Evolutionary conservation across 176 grass and related monocot genomes (phyloP).

Genomic region (Musa beccarii): DNA sequence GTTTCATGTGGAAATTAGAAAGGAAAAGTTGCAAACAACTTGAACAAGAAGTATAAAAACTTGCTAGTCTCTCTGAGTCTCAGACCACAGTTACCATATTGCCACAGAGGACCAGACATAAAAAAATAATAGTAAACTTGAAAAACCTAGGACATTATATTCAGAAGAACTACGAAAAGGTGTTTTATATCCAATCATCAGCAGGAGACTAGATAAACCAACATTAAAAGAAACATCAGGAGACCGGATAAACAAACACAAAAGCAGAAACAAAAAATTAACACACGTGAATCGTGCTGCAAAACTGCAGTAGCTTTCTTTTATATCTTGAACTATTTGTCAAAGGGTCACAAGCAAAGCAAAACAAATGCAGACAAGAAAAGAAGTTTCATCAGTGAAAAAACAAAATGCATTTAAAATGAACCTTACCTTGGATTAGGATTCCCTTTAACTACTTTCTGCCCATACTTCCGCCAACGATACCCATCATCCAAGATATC

Average conservation of each 20-base stretch:
- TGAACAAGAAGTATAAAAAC: too few relatives aligned
- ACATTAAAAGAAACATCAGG: not conserved
- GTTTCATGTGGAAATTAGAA: too few relatives aligned
- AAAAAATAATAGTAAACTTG: too few relatives aligned
- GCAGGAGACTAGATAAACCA: not conserved
- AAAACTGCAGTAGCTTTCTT: not conserved
- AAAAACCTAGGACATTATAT: too few relatives aligned
- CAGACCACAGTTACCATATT: too few relatives aligned
- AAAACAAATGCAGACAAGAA: not conserved
- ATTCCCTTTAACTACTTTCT: constrained; percentile 99
- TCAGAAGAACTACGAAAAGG: not conserved
- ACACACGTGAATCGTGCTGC: not conserved
- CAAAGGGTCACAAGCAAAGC: not conserved
- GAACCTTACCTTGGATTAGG: constrained; percentile 71
- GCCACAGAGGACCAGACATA: too few relatives aligned
- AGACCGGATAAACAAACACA: not conserved
- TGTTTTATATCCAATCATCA: not conserved
- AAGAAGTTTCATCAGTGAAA: not conserved
- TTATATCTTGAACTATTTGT: not conserved
- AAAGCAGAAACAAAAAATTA: not conserved
- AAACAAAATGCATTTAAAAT: not conserved
- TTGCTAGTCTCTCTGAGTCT: too few relatives aligned
- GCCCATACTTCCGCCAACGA: constrained; percentile 98
- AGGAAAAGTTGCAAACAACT: too few relatives aligned
- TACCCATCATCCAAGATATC: constrained; percentile 99